Evolutionary conservation across 2,329 filamentous ascomycete species (phyloP), one percentile per base, ranked within the genome.

Genomic region (Aureobasidium lini): DNA sequence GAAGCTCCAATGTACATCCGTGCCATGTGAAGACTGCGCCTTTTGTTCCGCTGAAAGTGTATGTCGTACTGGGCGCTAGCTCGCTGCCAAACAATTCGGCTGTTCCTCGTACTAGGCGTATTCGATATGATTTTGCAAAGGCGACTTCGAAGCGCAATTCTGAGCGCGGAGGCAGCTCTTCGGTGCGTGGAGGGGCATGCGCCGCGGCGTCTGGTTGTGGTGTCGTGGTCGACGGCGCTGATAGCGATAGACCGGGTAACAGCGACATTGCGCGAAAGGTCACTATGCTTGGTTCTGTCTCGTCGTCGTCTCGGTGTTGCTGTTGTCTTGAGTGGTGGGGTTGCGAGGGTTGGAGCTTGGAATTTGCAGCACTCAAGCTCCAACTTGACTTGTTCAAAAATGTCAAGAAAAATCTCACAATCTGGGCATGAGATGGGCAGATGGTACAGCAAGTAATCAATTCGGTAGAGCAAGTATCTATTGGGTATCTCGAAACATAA

Each of bases 61-160:
- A 97, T 9, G 83, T 81, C 54, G 88, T 87, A 60, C 87, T 88
- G 9, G 84, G 81, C 10, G 91, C 91, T 44, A 99, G 87, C 76
- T 99, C 94, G 59, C 93, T 92, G 70, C 94, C 94, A 71, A 97
- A 96, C 69, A 95, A 85, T 73, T 99, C 94, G 50, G 93, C 94
- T 1, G 87, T 90, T 62, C 94, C 94, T 36, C 82, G 84, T 59
- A 90, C 75, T 29, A 97, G 79, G 77, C 91, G 74, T 65, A 80
- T 68, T 57, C 60, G 70, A 67, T 72, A 73, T 37, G 63, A 56
- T 52, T 67, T 68, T 15, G 61, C 62, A 60, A 72, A 72, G 3
- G 66, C 67, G 31, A 73, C 69, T 57, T 75, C 73, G 66, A 75
- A 74, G 29, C 73, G 69, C 66, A 72, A 73, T 70, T 80, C 78